phyloP scores from a whole-genome alignment of 345 rosid species.

The Eucalyptus dawsonii region DNA sequence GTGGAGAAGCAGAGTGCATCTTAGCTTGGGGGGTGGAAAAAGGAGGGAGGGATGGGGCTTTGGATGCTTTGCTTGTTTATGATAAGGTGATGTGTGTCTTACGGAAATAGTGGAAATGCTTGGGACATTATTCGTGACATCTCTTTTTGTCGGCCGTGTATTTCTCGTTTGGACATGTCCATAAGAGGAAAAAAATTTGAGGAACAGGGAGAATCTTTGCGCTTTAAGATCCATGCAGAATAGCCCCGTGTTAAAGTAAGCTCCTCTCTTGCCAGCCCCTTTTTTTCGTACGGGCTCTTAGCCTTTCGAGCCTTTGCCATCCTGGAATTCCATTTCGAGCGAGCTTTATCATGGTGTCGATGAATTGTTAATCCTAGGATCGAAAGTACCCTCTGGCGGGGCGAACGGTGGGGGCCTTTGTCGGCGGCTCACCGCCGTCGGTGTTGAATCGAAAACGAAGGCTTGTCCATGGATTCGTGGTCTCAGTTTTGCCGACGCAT shows the following conservation, averaged over 20 bases:
- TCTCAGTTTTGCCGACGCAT: neutral
- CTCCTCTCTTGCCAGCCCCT: neutral
- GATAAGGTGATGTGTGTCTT: neutral
- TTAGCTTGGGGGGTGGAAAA: neutral
- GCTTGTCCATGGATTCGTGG: neutral
- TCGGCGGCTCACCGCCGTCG: neutral
- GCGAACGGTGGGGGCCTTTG: neutral
- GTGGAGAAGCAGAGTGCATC: neutral
- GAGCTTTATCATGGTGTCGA: neutral
- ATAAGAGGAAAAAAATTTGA: neutral
- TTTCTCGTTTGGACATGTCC: neutral
- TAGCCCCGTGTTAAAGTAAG: neutral
- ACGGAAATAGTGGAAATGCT: neutral
- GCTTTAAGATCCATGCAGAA: neutral
- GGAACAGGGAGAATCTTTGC: neutral
- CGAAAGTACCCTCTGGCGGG: neutral
- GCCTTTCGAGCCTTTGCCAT: neutral
- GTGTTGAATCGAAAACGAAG: neutral
- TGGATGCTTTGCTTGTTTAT: neutral
- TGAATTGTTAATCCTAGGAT: neutral
- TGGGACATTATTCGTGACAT: neutral
- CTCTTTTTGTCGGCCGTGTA: neutral
- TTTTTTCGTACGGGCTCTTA: neutral
- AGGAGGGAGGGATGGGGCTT: neutral
- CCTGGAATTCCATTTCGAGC: neutral